Evolutionary conservation across 495 filamentous ascomycete genomes (phyloP), one percentile per base, ranked within the genome.

Genomic region (Platismatia glauca): DNA sequence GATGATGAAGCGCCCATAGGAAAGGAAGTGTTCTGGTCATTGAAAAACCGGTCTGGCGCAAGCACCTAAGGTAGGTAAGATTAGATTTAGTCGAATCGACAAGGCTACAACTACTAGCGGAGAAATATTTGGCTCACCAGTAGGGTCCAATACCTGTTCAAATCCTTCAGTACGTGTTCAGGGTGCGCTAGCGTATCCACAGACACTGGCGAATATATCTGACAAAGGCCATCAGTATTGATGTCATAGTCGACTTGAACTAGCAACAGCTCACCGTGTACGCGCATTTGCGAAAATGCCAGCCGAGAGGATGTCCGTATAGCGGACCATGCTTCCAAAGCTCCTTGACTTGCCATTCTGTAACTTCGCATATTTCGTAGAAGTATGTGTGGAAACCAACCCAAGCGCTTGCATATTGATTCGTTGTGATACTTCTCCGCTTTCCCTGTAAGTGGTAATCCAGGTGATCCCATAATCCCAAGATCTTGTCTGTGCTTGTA

Each of bases 291-390:
- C 68, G 68, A 35, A 69, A 67, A 34, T 67, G 61, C 68, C 65
- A 69, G 18, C 65, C 65, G 27, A 67, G 58, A 27, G 65, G 68
- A 67, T 69, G 68, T 31, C 64, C 68, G 46, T 69, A 69, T 29
- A 69, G 37, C 2, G 68, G 68, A 18, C 68, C 68, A 50, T 69
- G 68, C 55, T 64, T 69, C 68, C 68, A 69, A 39, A 69, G 33
- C 60, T 69, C 68, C 44, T 64, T 67, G 13, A 53, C 58, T 22
- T 65, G 29, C 22, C 59, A 57, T 38, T 67, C 60, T 24, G 60
- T 58, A 24, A 63, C 62, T 43, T 69, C 65, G 39, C 65, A 22
- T 34, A 69, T 64, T 56, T 69, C 68, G 59, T 69, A 69, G 44
- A 67, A 69, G 4, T 58, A 63, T 3, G 68, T 69, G 50, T 69